A percentile compares a stretch with the other conserved stretches of the same genome.
phyloP scores from a whole-genome alignment of 2,329 filamentous ascomycete species.

The Aurifilum marmelostoma region DNA sequence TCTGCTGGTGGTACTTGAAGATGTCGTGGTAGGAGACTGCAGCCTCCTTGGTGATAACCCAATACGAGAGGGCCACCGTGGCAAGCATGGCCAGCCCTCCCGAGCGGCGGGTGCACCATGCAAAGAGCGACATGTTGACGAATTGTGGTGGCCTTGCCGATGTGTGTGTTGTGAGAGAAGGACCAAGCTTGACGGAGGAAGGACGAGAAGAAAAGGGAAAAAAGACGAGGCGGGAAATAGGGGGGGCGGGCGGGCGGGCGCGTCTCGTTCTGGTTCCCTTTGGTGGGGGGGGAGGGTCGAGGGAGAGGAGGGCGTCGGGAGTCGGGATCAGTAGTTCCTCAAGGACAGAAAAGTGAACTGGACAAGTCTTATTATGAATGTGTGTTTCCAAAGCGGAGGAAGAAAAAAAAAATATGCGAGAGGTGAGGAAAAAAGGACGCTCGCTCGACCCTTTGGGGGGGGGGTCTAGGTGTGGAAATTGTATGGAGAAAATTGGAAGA shows the following conservation, averaged over 20 bases:
- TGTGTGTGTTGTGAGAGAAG: slow-evolving; percentile 21
- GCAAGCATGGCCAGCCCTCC: slow-evolving; percentile 59
- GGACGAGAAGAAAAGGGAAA: background rate
- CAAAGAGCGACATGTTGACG: slow-evolving; percentile 54
- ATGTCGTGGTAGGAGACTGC: slow-evolving; percentile 45
- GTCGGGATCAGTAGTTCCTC: slow-evolving; percentile 8
- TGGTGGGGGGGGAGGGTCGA: slow-evolving; percentile 27
- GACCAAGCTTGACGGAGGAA: slow-evolving; percentile 30
- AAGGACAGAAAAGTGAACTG: slow-evolving; percentile 11
- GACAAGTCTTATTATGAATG: slow-evolving; percentile 28
- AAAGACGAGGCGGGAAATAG: slow-evolving; percentile 1
- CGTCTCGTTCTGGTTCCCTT: slow-evolving; percentile 25
- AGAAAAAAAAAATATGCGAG: slow-evolving; percentile 26
- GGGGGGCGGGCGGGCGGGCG: slow-evolving; percentile 16
- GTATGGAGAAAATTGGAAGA: slow-evolving; percentile 31
- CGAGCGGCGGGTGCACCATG: slow-evolving; percentile 57
- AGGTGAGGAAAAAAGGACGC: slow-evolving; percentile 35
- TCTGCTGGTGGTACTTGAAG: slow-evolving; percentile 46
- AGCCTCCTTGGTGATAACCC: slow-evolving; percentile 57
- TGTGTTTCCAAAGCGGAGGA: slow-evolving; percentile 16
- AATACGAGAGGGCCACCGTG: slow-evolving; percentile 55
- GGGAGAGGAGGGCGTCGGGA: slow-evolving; percentile 24
- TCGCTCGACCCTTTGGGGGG: slow-evolving; percentile 23
- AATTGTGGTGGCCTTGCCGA: slow-evolving; percentile 25
- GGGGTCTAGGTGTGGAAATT: slow-evolving; percentile 32